These are phyloP conservation scores for Heimioporus sp. DNA, from an alignment of 768 basidiomycete species.

Conservation along the genomic window DNA sequence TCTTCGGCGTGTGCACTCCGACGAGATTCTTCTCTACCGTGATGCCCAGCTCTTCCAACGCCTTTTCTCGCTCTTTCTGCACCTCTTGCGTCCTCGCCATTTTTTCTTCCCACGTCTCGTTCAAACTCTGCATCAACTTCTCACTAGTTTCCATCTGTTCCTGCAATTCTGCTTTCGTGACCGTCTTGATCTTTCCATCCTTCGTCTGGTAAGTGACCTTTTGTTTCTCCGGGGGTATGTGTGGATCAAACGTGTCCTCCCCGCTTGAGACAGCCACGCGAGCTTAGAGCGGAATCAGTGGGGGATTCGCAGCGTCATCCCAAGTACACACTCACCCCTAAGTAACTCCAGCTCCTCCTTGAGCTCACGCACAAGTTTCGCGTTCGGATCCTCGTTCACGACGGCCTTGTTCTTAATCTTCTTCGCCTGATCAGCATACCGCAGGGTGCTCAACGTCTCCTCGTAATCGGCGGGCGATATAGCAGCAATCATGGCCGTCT, in stretches of 20 bases:
- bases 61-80: conserved; percentile 96
- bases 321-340: conserved; percentile 50
- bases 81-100: conserved; percentile 88
- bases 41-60: conserved; percentile 95
- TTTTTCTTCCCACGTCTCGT: conserved; percentile 97
- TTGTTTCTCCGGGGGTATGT: conserved; percentile 90
- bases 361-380: conserved; percentile 96
- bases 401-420: conserved; percentile 99
- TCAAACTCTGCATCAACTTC: conserved; percentile 89
- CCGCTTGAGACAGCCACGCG: conserved; percentile 67
- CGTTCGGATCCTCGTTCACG: conserved; percentile 99
- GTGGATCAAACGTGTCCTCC: conserved; percentile 83
- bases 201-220: conserved; percentile 93
- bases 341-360: conserved; percentile 97
- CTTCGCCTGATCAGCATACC: conserved; percentile 99
- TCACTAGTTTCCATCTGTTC: conserved; percentile 96
- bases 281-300: conserved; percentile 39
- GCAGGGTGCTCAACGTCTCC: conserved; percentile 92
- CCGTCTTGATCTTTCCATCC: conserved; percentile 91
- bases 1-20: conserved; percentile 98
- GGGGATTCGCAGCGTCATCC: background rate
- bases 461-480: conserved; percentile 99
- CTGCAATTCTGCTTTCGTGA: conserved; percentile 95
- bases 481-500: conserved; percentile 99
- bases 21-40: conserved; percentile 95